Conservation (phyloP, 208 protist genomes). For the Acanthamoeba quina region DNA sequence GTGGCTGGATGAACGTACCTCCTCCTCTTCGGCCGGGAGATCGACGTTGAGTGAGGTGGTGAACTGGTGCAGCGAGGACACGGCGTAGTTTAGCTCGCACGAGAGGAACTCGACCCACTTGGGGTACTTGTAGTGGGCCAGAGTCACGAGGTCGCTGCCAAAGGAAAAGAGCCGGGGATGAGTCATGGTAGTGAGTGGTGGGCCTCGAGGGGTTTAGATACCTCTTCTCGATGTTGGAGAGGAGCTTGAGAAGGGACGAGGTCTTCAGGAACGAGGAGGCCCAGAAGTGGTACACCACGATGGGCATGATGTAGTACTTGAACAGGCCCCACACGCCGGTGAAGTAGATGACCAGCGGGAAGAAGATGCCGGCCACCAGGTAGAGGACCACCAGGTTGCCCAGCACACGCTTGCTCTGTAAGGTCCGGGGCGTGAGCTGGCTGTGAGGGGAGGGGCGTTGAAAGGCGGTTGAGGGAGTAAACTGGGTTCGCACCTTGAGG, state of each 20-base stretch:
- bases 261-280: conserved; percentile 81
- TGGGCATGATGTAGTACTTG: conserved; percentile 83
- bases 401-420: conserved; percentile 59
- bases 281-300: conserved; percentile 84
- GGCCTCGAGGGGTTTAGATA: neutral
- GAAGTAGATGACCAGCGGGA: conserved; percentile 77
- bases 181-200: neutral
- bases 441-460: neutral
- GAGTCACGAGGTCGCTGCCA: conserved; percentile 76
- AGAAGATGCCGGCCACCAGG: conserved; percentile 75
- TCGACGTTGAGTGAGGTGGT: conserved; percentile 64
- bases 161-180: neutral
- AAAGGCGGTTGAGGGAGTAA: neutral
- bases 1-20: neutral
- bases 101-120: conserved; percentile 77
- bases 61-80: conserved; percentile 74
- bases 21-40: conserved; percentile 24
- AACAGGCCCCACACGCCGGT: conserved; percentile 81
- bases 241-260: conserved; percentile 56
- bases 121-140: conserved; percentile 75
- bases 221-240: conserved; percentile 63
- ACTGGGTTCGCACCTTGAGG: neutral
- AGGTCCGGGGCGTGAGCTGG: neutral
- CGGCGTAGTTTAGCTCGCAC: conserved; percentile 75
- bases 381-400: conserved; percentile 73